Percentiles rank a stretch among this genome's conserved stretches.
Conservation (phyloP, 2,329 filamentous ascomycete genomes). For the Epichloe aotearoae region DNA sequence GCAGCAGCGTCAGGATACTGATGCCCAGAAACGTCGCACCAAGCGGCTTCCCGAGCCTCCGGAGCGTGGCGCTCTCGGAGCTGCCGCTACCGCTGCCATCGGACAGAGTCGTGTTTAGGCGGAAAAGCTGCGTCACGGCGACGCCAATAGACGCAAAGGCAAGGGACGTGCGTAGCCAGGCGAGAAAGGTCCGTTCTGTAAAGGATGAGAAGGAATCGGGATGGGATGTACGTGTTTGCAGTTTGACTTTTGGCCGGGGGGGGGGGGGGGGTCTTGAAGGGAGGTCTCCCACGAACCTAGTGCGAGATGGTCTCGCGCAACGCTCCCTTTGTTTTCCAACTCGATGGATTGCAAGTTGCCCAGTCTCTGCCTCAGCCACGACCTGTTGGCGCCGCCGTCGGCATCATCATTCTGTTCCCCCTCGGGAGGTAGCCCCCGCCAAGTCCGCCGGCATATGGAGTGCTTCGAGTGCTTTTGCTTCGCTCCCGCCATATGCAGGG, state of each 20-base stretch:
- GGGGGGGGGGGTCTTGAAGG: too few species aligned
- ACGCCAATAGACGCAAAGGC: conserved; percentile 75
- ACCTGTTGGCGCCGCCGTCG: conserved; percentile 11
- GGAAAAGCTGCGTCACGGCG: conserved; percentile 73
- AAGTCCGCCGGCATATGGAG: conserved; percentile 8
- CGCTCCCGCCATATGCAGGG: conserved; percentile 17
- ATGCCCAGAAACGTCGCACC: conserved; percentile 67
- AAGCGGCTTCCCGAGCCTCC: conserved; percentile 57
- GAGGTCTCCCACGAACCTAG: conserved; percentile 39
- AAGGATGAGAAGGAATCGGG: not conserved
- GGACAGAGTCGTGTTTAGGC: conserved; percentile 56
- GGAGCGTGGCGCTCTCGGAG: conserved; percentile 31
- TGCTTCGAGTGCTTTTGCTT: not conserved
- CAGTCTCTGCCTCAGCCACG: conserved; percentile 39
- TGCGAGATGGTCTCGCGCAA: conserved; percentile 70
- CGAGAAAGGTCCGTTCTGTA: conserved; percentile 69
- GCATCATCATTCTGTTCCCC: conserved; percentile 3
- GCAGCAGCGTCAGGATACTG: conserved; percentile 58
- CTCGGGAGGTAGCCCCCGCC: conserved; percentile 8
- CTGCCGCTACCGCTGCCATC: conserved; percentile 15
- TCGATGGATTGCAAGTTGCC: conserved; percentile 49
- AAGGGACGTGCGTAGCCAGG: conserved; percentile 72
- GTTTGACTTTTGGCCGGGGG: not conserved
- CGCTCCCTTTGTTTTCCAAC: conserved; percentile 74
- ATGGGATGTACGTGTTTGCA: not conserved